Percentiles rank a stretch among this genome's conserved stretches.
Conservation (phyloP, 2,329 filamentous ascomycete genomes). For the Fusarium continuum region DNA sequence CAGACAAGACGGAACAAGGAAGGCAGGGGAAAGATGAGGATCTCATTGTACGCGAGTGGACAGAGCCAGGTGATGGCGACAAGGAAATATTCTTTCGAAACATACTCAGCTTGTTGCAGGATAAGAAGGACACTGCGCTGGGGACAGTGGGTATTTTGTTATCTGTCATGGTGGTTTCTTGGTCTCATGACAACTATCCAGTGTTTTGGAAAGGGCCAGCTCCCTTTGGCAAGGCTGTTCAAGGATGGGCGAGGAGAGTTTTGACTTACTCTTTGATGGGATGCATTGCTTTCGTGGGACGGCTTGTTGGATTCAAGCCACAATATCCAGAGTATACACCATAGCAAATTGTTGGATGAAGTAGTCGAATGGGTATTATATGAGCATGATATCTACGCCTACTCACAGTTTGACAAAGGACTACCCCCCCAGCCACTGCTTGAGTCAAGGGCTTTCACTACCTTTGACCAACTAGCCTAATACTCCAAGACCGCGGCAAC, state of each 20-base stretch:
- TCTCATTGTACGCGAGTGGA: conserved; percentile 35
- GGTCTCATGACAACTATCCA: conserved; percentile 37
- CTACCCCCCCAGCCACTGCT: too few relatives aligned
- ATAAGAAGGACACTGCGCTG: conserved; percentile 17
- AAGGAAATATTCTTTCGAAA: conserved; percentile 41
- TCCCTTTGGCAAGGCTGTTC: conserved; percentile 11
- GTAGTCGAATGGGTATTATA: not conserved
- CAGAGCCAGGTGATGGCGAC: conserved; percentile 35
- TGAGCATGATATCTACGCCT: too few relatives aligned
- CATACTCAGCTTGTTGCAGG: conserved; percentile 28
- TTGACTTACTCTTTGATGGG: conserved; percentile 17
- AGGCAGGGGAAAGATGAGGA: conserved; percentile 16
- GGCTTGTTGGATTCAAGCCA: conserved; percentile 6
- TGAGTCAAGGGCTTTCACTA: not conserved
- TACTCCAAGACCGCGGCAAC: not conserved
- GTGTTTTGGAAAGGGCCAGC: conserved; percentile 31
- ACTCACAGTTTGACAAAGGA: too few relatives aligned
- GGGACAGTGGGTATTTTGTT: conserved; percentile 20
- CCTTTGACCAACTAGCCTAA: not conserved
- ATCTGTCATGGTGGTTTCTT: conserved; percentile 31
- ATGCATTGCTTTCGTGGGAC: conserved; percentile 5
- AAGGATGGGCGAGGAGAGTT: conserved; percentile 3
- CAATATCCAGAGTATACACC: conserved; percentile 12
- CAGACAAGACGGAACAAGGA: conserved; percentile 27
- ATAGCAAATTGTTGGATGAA: not conserved